Percentiles rank a stretch among this genome's conserved stretches.
Conservation (phyloP, 371 early-diverging fungal species). For the Haplosporangium sp. region DNA sequence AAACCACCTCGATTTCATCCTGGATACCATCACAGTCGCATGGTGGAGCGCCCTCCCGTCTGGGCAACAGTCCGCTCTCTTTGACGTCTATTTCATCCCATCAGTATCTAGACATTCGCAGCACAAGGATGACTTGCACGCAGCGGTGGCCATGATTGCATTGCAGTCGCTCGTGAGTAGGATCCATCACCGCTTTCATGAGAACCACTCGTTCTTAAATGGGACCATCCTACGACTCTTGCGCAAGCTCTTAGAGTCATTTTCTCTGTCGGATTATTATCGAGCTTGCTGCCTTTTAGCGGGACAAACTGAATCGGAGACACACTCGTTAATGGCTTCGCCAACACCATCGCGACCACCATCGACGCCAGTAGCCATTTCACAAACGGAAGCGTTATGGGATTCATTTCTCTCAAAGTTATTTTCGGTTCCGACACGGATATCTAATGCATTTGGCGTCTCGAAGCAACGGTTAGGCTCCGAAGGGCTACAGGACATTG, state of each 20-base stretch:
- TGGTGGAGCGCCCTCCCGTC: constrained; percentile 42
- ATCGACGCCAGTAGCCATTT: background rate
- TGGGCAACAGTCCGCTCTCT: constrained; percentile 20
- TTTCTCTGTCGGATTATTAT: constrained; percentile 25
- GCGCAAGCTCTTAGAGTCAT: constrained; percentile 8
- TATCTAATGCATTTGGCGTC: constrained; percentile 31
- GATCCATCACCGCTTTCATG: constrained; percentile 24
- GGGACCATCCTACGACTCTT: constrained; percentile 32
- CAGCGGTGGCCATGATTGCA: constrained; percentile 16
- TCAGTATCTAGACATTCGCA: background rate
- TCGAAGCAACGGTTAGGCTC: background rate
- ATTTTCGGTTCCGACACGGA: constrained; percentile 36
- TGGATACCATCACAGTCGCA: constrained; percentile 38
- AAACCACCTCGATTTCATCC: constrained; percentile 38
- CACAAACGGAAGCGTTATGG: constrained; percentile 11
- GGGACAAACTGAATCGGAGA: background rate
- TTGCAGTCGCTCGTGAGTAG: constrained; percentile 33
- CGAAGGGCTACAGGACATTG: background rate
- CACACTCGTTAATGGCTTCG: background rate
- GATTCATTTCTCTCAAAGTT: constrained; percentile 32
- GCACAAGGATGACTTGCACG: background rate
- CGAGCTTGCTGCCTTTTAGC: background rate
- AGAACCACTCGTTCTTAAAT: constrained; percentile 49
- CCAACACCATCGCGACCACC: background rate
- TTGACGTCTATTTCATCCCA: constrained; percentile 39